phyloP scores from a whole-genome alignment of 1,284 basidiomycete genomes.

The Cryptococcus sp. region DNA sequence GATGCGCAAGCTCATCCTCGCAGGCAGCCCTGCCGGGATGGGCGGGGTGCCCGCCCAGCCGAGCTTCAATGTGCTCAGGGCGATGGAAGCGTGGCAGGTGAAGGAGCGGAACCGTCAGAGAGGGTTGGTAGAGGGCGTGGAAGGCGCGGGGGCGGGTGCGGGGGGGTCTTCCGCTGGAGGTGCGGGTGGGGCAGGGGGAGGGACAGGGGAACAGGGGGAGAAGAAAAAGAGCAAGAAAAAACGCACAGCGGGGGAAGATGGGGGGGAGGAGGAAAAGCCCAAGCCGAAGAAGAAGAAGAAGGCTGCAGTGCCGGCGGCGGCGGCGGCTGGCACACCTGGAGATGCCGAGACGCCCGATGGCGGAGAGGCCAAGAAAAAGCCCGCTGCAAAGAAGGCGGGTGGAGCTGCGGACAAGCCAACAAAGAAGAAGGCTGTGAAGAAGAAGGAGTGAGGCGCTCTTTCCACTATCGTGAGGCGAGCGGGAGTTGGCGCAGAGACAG shows the following conservation, averaged over 20 bases:
- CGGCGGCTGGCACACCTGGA: slow-evolving; percentile 1
- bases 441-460: too few relatives aligned
- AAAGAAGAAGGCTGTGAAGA: slow-evolving; percentile 8
- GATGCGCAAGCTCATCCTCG: slow-evolving; percentile 36
- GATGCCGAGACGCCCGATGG: background rate
- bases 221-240: slow-evolving; percentile 29
- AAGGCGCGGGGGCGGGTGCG: background rate
- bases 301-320: slow-evolving; percentile 2
- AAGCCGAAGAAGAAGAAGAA: slow-evolving; percentile 22
- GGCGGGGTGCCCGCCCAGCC: slow-evolving; percentile 33
- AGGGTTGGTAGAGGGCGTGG: background rate
- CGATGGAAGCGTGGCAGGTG: slow-evolving; percentile 25
- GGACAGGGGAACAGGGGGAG: slow-evolving; percentile 2
- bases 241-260: slow-evolving; percentile 11
- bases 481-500: too few relatives aligned
- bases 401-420: slow-evolving; percentile 1
- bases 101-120: slow-evolving; percentile 2
- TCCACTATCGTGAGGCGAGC: too few relatives aligned
- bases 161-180: background rate
- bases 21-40: slow-evolving; percentile 15
- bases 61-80: slow-evolving; percentile 37
- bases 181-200: background rate
- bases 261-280: slow-evolving; percentile 15
- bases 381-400: slow-evolving; percentile 1
- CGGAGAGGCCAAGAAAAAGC: slow-evolving; percentile 7